These are phyloP conservation scores for Termitomyces eurrhizus DNA, from an alignment of 768 basidiomycete species.

Conservation along the genomic window DNA sequence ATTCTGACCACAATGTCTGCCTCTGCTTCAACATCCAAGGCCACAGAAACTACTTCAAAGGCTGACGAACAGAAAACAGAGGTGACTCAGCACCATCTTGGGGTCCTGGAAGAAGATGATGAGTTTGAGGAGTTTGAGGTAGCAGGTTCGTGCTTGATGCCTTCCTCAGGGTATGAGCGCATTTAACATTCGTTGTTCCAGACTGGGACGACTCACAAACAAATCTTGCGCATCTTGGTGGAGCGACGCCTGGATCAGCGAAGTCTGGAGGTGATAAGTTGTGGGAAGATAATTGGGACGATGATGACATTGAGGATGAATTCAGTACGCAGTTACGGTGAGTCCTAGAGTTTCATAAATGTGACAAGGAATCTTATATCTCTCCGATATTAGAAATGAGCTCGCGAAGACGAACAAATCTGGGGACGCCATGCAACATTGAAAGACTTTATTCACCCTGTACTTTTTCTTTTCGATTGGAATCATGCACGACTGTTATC, in stretches of 20 bases:
- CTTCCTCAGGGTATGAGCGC: not conserved
- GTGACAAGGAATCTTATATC: not conserved
- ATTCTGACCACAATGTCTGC: slow-evolving; percentile 33
- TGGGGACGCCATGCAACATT: slow-evolving; percentile 54
- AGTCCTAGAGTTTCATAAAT: slow-evolving; percentile 22
- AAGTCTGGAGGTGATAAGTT: slow-evolving; percentile 84
- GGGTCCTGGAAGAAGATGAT: slow-evolving; percentile 95
- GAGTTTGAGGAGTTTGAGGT: slow-evolving; percentile 93
- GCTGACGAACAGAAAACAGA: slow-evolving; percentile 43
- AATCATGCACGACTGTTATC: not conserved
- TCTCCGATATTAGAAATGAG: slow-evolving; percentile 45
- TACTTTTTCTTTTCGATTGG: not conserved
- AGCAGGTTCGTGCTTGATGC: slow-evolving; percentile 52
- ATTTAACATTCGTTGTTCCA: slow-evolving; percentile 23
- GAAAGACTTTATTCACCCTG: slow-evolving; percentile 11
- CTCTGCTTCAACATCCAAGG: slow-evolving; percentile 46
- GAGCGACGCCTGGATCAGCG: slow-evolving; percentile 68
- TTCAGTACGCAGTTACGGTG: slow-evolving; percentile 95
- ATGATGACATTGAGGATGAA: slow-evolving; percentile 97
- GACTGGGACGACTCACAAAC: slow-evolving; percentile 90
- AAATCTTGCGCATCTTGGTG: slow-evolving; percentile 73
- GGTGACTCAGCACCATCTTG: slow-evolving; percentile 63
- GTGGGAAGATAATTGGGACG: slow-evolving; percentile 99
- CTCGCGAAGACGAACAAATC: slow-evolving; percentile 54
- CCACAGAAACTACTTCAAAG: slow-evolving; percentile 32